Conservation (phyloP, 768 basidiomycete species). For the Kwoniella dendrophila region DNA sequence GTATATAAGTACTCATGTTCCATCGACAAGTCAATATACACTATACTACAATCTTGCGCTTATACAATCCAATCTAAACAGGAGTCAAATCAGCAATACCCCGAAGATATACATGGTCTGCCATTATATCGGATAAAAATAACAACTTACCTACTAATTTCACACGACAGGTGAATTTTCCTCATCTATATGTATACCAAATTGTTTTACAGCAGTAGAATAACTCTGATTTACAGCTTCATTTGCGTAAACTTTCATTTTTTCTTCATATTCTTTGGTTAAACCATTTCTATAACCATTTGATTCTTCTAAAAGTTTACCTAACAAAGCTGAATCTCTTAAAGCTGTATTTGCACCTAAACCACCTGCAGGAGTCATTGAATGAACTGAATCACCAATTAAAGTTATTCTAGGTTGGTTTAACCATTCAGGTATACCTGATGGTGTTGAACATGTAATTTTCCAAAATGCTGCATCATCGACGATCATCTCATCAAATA, state of each 20-base stretch:
- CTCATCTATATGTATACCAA: slow-evolving; percentile 14
- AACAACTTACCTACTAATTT: neutral
- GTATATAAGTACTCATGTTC: too few relatives aligned
- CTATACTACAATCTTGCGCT: too few relatives aligned
- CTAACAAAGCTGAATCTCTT: slow-evolving; percentile 30
- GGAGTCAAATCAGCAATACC: too few relatives aligned
- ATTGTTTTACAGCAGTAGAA: slow-evolving; percentile 15
- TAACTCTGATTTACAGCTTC: slow-evolving; percentile 31
- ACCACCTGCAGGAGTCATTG: slow-evolving; percentile 40
- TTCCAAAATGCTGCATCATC: slow-evolving; percentile 36
- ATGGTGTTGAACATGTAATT: slow-evolving; percentile 26
- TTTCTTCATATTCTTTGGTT: slow-evolving; percentile 36
- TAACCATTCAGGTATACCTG: slow-evolving; percentile 32
- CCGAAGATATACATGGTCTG: too few relatives aligned
- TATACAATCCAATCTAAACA: too few relatives aligned
- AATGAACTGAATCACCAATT: slow-evolving; percentile 40
- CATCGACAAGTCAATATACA: too few relatives aligned
- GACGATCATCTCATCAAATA: slow-evolving; percentile 27
- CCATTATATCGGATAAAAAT: too few relatives aligned
- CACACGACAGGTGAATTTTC: slow-evolving; percentile 3
- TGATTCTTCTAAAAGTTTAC: slow-evolving; percentile 18
- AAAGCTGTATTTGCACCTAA: slow-evolving; percentile 38
- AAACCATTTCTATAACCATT: slow-evolving; percentile 29
- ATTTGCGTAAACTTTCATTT: slow-evolving; percentile 33
- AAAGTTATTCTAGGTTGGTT: slow-evolving; percentile 33